Evolutionary conservation across 2,329 filamentous ascomycete species (phyloP).

Genomic region (Juglanconis oblonga): DNA sequence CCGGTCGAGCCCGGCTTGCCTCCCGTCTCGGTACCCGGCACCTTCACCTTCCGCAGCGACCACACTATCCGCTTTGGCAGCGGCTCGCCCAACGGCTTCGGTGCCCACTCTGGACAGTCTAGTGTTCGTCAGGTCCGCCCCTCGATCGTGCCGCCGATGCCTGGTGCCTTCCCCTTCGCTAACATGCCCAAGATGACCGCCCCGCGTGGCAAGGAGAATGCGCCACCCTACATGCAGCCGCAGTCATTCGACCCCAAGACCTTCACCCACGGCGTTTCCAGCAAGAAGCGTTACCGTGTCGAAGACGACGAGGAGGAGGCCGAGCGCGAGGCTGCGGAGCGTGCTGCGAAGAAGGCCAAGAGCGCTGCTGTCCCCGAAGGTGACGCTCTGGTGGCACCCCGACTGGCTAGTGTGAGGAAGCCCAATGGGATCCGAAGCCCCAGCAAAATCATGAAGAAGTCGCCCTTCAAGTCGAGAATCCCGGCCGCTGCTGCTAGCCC

Average conservation of each 20-base stretch:
- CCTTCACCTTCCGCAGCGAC: conserved; percentile 65
- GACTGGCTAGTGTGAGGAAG: conserved; percentile 28
- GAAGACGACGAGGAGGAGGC: conserved; percentile 55
- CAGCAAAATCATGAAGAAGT: conserved; percentile 14
- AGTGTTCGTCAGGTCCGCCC: conserved; percentile 59
- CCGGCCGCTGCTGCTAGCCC: conserved; percentile 10
- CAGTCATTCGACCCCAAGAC: conserved; percentile 34
- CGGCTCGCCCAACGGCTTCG: conserved; percentile 50
- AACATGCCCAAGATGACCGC: conserved; percentile 29
- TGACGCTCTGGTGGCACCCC: conserved; percentile 50
- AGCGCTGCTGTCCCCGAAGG: conserved; percentile 47
- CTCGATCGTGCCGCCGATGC: conserved; percentile 50
- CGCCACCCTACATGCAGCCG: conserved; percentile 29
- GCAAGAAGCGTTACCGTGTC: conserved; percentile 64
- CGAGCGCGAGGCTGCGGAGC: conserved; percentile 44
- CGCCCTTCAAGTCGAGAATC: conserved; percentile 8
- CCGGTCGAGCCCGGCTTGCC: background rate
- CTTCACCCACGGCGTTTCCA: conserved; percentile 60
- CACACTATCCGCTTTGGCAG: conserved; percentile 59
- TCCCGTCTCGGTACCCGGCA: conserved; percentile 45
- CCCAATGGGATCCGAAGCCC: background rate
- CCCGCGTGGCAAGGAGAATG: conserved; percentile 54
- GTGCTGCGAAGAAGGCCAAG: conserved; percentile 59
- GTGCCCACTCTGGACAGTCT: conserved; percentile 55
- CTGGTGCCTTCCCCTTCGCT: conserved; percentile 50